phyloP scores from a whole-genome alignment of 2,329 filamentous ascomycete genomes.

The Pseudocercospora eumusae region DNA sequence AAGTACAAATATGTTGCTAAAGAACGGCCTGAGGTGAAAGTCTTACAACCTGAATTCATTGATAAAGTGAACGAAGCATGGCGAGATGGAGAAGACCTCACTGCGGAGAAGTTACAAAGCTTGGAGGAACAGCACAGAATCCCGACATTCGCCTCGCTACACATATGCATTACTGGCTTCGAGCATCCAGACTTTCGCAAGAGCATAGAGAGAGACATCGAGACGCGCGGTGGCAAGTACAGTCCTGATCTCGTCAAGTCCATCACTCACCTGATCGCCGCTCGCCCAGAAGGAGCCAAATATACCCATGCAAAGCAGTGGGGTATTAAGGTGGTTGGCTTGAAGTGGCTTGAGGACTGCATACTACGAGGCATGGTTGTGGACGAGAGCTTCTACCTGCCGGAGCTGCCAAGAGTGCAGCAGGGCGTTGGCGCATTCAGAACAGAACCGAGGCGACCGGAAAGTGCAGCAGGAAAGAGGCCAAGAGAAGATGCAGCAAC shows the following conservation, averaged over 20 bases:
- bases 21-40: conserved; percentile 80
- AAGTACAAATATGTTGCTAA: conserved; percentile 96
- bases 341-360: conserved; percentile 85
- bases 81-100: conserved; percentile 53
- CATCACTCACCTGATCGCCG: conserved; percentile 85
- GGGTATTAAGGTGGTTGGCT: conserved; percentile 74
- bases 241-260: conserved; percentile 81
- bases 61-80: conserved; percentile 76
- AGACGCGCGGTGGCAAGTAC: conserved; percentile 75
- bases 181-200: conserved; percentile 67
- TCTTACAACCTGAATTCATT: conserved; percentile 81
- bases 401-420: conserved; percentile 65
- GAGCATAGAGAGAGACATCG: conserved; percentile 67
- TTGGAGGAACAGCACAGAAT: conserved; percentile 69
- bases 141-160: conserved; percentile 63
- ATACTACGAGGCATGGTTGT: conserved; percentile 84
- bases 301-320: conserved; percentile 84
- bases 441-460: conserved; percentile 37
- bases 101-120: conserved; percentile 74
- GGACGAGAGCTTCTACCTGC: conserved; percentile 83
- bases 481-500: conserved; percentile 46
- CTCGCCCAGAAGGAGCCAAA: conserved; percentile 79
- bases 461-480: conserved; percentile 59
- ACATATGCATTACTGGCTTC: conserved; percentile 70
- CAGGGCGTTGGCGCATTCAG: conserved; percentile 73